phyloP scores from a whole-genome alignment of 805 yeast genomes.

The Starmerella davenportii region DNA sequence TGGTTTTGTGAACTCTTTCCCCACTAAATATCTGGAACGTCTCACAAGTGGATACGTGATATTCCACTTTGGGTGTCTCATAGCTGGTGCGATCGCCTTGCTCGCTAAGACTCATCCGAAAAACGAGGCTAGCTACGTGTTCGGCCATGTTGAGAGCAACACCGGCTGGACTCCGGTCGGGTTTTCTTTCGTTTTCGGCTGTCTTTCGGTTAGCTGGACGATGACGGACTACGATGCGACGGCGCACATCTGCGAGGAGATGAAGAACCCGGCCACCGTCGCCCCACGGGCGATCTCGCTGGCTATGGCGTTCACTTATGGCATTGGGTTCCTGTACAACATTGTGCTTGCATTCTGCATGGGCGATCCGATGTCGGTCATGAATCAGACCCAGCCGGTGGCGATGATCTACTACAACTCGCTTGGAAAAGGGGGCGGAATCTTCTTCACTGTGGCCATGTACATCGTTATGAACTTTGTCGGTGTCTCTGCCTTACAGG shows the following conservation, averaged over 20 bases:
- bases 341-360: slow-evolving; percentile 21
- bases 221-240: slow-evolving; percentile 66
- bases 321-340: slow-evolving; percentile 21
- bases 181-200: slow-evolving; percentile 41
- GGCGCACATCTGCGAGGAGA: slow-evolving; percentile 57
- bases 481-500: slow-evolving; percentile 45
- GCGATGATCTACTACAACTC: slow-evolving; percentile 48
- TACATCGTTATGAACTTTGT: slow-evolving; percentile 46
- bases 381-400: slow-evolving; percentile 32
- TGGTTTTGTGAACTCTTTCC: slow-evolving; percentile 34
- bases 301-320: slow-evolving; percentile 24
- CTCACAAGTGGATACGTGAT: slow-evolving; percentile 36
- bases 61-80: slow-evolving; percentile 31
- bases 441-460: slow-evolving; percentile 42
- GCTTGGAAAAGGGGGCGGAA: slow-evolving; percentile 46
- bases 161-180: slow-evolving; percentile 38
- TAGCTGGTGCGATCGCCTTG: slow-evolving; percentile 36
- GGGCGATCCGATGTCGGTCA: slow-evolving; percentile 17
- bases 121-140: slow-evolving; percentile 31
- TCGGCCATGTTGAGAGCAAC: slow-evolving; percentile 29
- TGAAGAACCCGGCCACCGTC: slow-evolving; percentile 34
- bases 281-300: slow-evolving; percentile 44
- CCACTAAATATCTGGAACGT: slow-evolving; percentile 33
- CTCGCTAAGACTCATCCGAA: slow-evolving; percentile 35
- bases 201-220: slow-evolving; percentile 28